phyloP scores from a whole-genome alignment of 768 basidiomycete species.

The Termitomyces sp. region DNA sequence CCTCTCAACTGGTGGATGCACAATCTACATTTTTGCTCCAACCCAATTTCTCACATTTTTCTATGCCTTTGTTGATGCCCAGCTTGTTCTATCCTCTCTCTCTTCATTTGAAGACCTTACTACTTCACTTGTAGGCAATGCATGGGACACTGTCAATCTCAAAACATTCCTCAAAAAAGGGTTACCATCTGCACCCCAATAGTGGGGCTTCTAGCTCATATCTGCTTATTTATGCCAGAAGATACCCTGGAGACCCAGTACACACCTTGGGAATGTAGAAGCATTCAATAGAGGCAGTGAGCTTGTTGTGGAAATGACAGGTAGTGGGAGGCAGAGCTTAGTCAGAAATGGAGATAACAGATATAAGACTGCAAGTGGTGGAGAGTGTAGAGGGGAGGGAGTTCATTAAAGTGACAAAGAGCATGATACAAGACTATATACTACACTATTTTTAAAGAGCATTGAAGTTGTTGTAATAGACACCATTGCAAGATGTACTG shows the following conservation, averaged over 20 bases:
- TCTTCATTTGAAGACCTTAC: too few relatives aligned
- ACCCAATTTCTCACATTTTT: conserved; percentile 51
- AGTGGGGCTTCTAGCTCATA: too few relatives aligned
- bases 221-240: too few relatives aligned
- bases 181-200: too few relatives aligned
- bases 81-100: too few relatives aligned
- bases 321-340: too few relatives aligned
- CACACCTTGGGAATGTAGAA: conserved; percentile 38
- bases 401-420: neutral
- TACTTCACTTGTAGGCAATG: too few relatives aligned
- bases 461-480: neutral
- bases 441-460: neutral
- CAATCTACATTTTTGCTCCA: conserved; percentile 50
- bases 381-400: neutral
- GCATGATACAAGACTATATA: neutral
- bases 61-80: conserved; percentile 74
- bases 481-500: neutral
- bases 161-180: too few relatives aligned
- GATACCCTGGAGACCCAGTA: conserved; percentile 42
- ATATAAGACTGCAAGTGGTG: neutral
- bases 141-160: too few relatives aligned
- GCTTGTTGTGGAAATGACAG: neutral
- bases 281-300: conserved; percentile 46
- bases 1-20: conserved; percentile 38
- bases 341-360: neutral